Evolutionary conservation across 2,329 filamentous ascomycete species (phyloP).

Genomic region (Fusarium pseudonygamai): DNA sequence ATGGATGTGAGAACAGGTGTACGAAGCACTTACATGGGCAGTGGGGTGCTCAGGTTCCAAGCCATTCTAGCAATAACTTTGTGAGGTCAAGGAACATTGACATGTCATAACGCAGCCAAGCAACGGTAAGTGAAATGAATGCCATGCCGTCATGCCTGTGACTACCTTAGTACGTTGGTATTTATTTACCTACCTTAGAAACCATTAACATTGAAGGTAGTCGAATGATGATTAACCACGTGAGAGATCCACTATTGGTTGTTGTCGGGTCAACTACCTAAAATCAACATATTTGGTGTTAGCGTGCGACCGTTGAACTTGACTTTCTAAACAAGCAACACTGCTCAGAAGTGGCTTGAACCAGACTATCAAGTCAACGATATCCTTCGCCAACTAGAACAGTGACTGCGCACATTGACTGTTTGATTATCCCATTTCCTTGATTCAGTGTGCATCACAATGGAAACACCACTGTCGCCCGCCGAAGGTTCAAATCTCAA

Average conservation of each 20-base stretch:
- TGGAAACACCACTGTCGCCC: slow-evolving; percentile 43
- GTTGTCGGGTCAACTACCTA: slow-evolving; percentile 35
- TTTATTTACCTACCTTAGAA: background rate
- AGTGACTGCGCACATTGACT: background rate
- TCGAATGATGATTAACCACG: background rate
- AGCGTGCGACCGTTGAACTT: slow-evolving; percentile 24
- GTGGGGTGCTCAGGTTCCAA: background rate
- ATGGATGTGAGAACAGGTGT: background rate
- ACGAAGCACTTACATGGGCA: background rate
- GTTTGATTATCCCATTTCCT: slow-evolving; percentile 19
- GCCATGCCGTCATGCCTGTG: background rate
- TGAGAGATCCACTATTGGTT: slow-evolving; percentile 7
- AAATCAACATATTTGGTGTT: slow-evolving; percentile 22
- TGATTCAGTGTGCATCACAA: slow-evolving; percentile 35
- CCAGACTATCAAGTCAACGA: slow-evolving; percentile 4
- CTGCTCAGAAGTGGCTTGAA: slow-evolving; percentile 13
- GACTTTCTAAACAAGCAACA: slow-evolving; percentile 26
- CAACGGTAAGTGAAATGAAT: background rate
- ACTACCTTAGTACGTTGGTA: background rate
- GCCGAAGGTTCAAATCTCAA: slow-evolving; percentile 40
- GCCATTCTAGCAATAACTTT: background rate
- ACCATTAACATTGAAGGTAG: background rate
- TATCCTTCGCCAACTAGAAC: background rate
- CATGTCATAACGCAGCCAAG: background rate
- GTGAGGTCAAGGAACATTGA: background rate